Conservation (phyloP, 768 basidiomycete species). For the Pulveroboletus sp. region DNA sequence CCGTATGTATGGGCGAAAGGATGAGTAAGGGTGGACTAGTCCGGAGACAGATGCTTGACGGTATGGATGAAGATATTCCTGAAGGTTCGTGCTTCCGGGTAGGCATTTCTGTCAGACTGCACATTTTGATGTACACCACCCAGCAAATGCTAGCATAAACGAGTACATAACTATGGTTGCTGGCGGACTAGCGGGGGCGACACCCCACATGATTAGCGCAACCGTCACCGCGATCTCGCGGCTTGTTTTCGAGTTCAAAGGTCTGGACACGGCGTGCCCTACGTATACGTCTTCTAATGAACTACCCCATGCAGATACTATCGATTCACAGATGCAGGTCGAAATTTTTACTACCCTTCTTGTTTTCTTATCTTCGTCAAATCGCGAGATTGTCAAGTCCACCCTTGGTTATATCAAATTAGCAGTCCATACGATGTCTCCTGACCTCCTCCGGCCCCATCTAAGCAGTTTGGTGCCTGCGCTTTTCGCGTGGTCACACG, state of each 20-base stretch:
- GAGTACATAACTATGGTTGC: conserved; percentile 97
- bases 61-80: conserved; percentile 69
- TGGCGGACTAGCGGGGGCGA: conserved; percentile 88
- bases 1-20: conserved; percentile 88
- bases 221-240: conserved; percentile 92
- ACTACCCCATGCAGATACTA: conserved; percentile 44
- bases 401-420: conserved; percentile 94
- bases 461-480: conserved; percentile 76
- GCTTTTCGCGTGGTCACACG: conserved; percentile 88
- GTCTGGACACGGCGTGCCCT: conserved; percentile 34
- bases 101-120: background rate
- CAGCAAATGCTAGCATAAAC: conserved; percentile 70
- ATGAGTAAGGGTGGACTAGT: conserved; percentile 87
- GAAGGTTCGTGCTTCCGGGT: conserved; percentile 31
- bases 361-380: conserved; percentile 88
- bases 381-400: conserved; percentile 97
- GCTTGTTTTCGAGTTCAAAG: conserved; percentile 93
- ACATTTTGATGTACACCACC: conserved; percentile 9
- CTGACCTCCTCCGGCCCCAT: conserved; percentile 69
- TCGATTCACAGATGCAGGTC: conserved; percentile 65
- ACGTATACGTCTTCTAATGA: background rate
- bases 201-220: conserved; percentile 98
- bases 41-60: conserved; percentile 68
- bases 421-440: conserved; percentile 77
- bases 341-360: conserved; percentile 84